Evolutionary conservation across 495 filamentous ascomycete species (phyloP).

Genomic region (Podospora pseudopauciseta): DNA sequence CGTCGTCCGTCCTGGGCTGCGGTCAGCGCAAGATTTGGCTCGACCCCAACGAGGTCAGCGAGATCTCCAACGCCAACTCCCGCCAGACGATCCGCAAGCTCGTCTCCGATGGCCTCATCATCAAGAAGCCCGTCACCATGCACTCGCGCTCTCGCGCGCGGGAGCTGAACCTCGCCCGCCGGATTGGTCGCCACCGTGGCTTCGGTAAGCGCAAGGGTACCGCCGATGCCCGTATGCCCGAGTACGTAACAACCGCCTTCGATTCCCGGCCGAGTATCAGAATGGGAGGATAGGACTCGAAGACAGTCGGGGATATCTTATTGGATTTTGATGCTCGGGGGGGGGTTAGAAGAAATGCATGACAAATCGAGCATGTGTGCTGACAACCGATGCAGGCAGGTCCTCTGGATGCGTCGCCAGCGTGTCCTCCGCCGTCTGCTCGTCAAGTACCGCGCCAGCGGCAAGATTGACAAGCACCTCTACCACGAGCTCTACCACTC

Average conservation of each 20-base stretch:
- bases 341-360: not conserved
- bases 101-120: slow-evolving; percentile 99
- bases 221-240: slow-evolving; percentile 98
- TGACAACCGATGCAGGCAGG: slow-evolving; percentile 59
- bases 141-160: slow-evolving; percentile 95
- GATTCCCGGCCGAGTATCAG: not conserved
- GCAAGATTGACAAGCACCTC: slow-evolving; percentile 99
- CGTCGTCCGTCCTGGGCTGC: slow-evolving; percentile 94
- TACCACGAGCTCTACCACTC: slow-evolving; percentile 99
- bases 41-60: slow-evolving; percentile 97
- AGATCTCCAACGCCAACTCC: slow-evolving; percentile 99
- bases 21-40: slow-evolving; percentile 99
- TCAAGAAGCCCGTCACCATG: slow-evolving; percentile 99
- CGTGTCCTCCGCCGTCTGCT: slow-evolving; percentile 97
- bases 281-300: not conserved
- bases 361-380: slow-evolving; percentile 9
- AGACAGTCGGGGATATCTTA: not conserved
- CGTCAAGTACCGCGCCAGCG: slow-evolving; percentile 97
- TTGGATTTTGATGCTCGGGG: slow-evolving; percentile 1
- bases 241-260: slow-evolving; percentile 55
- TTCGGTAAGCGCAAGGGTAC: slow-evolving; percentile 99
- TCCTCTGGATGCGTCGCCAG: slow-evolving; percentile 99
- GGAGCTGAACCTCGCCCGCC: slow-evolving; percentile 81
- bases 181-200: slow-evolving; percentile 92
- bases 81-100: slow-evolving; percentile 99